These are phyloP conservation scores for Pezicula carpinea DNA, from an alignment of 2,329 filamentous ascomycete species.

Conservation along the genomic window DNA sequence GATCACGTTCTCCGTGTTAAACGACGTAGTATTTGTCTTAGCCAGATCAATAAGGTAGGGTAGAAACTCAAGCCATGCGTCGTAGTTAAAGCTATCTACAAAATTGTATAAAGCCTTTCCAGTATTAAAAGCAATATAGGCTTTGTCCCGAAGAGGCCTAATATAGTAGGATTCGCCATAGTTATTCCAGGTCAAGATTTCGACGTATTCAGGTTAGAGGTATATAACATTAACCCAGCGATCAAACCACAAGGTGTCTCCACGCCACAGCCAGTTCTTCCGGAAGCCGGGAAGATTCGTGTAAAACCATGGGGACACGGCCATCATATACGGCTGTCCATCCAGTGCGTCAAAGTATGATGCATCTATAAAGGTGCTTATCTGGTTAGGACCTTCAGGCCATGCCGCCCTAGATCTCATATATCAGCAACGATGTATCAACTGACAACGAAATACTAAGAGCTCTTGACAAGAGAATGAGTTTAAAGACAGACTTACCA, in stretches of 20 bases:
- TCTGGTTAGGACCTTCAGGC: slow-evolving; percentile 16
- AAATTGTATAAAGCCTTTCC: slow-evolving; percentile 35
- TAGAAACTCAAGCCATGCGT: slow-evolving; percentile 36
- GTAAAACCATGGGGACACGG: slow-evolving; percentile 51
- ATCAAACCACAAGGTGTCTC: slow-evolving; percentile 53
- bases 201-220: slow-evolving; percentile 38
- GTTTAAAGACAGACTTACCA: slow-evolving; percentile 18
- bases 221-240: slow-evolving; percentile 44
- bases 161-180: slow-evolving; percentile 47
- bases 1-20: slow-evolving; percentile 26
- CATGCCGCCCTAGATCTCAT: slow-evolving; percentile 24
- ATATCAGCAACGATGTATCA: too few species aligned
- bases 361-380: not conserved
- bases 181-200: slow-evolving; percentile 41
- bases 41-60: not conserved
- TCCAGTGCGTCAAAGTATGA: slow-evolving; percentile 1
- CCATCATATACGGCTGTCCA: slow-evolving; percentile 18
- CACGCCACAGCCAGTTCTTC: slow-evolving; percentile 56
- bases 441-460: too few species aligned
- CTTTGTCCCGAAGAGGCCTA: slow-evolving; percentile 34
- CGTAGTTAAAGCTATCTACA: slow-evolving; percentile 40
- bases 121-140: not conserved
- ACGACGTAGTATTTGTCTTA: slow-evolving; percentile 14
- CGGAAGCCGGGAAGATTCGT: slow-evolving; percentile 38
- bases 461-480: too few species aligned